phyloP scores from a whole-genome alignment of 2,329 filamentous ascomycete species.

The Pleomassaria siparia region DNA sequence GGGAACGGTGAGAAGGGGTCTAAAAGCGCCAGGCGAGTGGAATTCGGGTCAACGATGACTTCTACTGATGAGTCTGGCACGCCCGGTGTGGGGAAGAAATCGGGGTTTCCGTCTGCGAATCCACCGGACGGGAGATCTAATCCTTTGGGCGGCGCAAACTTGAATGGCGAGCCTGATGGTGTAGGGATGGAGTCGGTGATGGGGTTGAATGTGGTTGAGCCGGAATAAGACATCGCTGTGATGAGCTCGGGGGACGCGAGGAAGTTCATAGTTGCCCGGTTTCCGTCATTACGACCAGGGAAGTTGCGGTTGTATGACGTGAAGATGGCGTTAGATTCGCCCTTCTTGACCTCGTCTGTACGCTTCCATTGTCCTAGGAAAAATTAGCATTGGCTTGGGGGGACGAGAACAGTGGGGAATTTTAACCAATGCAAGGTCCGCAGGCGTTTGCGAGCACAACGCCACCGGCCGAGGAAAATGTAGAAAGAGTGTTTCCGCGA shows the following conservation, averaged over 20 bases:
- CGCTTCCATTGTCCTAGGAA: slow-evolving; percentile 77
- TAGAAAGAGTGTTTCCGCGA: slow-evolving; percentile 81
- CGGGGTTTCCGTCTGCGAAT: slow-evolving; percentile 77
- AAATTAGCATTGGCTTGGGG: slow-evolving; percentile 9
- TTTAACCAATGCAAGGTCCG: slow-evolving; percentile 41
- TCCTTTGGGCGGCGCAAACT: slow-evolving; percentile 73
- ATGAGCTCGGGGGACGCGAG: slow-evolving; percentile 95
- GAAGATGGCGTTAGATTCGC: slow-evolving; percentile 88
- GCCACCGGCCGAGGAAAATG: slow-evolving; percentile 83
- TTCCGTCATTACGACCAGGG: slow-evolving; percentile 93
- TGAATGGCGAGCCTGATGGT: slow-evolving; percentile 76
- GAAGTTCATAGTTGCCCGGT: slow-evolving; percentile 98
- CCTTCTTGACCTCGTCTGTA: slow-evolving; percentile 81
- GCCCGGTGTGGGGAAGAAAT: slow-evolving; percentile 72
- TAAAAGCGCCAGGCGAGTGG: slow-evolving; percentile 83
- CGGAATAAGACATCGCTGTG: slow-evolving; percentile 92
- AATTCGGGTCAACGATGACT: slow-evolving; percentile 82
- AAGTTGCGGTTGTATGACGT: slow-evolving; percentile 99
- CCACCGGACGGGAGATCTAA: slow-evolving; percentile 66
- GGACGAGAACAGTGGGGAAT: not conserved
- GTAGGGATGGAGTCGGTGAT: slow-evolving; percentile 83
- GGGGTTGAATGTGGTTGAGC: slow-evolving; percentile 93
- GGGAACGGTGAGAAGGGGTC: slow-evolving; percentile 91
- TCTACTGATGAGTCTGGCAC: slow-evolving; percentile 69
- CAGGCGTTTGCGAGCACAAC: slow-evolving; percentile 93